These are phyloP conservation scores for Blastobotrys indianensis DNA, from an alignment of 1,139 yeast genomes.

Conservation along the genomic window DNA sequence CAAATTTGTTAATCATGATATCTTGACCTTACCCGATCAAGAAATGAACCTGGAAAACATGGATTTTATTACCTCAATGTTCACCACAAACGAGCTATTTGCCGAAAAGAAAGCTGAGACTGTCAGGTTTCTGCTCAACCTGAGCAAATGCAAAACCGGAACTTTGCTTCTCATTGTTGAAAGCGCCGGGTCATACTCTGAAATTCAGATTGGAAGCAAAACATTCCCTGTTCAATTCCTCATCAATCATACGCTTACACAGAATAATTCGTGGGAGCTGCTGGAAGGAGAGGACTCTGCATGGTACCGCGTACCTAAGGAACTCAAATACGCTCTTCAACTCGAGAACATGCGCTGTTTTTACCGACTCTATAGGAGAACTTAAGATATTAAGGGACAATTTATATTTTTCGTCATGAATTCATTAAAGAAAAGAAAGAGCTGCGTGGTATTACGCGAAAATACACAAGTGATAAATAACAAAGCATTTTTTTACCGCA, in stretches of 20 bases:
- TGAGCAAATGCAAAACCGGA: conserved; percentile 48
- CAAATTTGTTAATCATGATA: conserved; percentile 48
- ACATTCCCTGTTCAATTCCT: conserved; percentile 78
- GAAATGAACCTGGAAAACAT: conserved; percentile 25
- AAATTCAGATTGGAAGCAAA: conserved; percentile 67
- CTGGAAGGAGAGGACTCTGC: conserved; percentile 64
- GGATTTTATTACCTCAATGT: conserved; percentile 59
- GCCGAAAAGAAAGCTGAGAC: conserved; percentile 60
- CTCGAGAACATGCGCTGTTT: conserved; percentile 85
- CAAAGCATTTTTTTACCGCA: background rate
- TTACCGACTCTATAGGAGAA: conserved; percentile 62
- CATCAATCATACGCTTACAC: conserved; percentile 58
- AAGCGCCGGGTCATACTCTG: conserved; percentile 86
- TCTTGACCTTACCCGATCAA: conserved; percentile 29
- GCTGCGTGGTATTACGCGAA: too few species aligned
- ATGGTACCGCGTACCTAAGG: conserved; percentile 66
- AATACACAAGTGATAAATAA: background rate
- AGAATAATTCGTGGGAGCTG: conserved; percentile 63
- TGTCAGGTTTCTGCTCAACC: conserved; percentile 49
- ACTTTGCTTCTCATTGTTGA: conserved; percentile 64
- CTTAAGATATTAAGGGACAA: conserved; percentile 3
- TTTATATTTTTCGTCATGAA: background rate
- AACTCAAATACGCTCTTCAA: conserved; percentile 61
- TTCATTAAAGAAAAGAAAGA: too few species aligned
- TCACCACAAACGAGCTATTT: conserved; percentile 83